Evolutionary conservation across 1,284 basidiomycete genomes (phyloP).

Genomic region (Pascua sp.): DNA sequence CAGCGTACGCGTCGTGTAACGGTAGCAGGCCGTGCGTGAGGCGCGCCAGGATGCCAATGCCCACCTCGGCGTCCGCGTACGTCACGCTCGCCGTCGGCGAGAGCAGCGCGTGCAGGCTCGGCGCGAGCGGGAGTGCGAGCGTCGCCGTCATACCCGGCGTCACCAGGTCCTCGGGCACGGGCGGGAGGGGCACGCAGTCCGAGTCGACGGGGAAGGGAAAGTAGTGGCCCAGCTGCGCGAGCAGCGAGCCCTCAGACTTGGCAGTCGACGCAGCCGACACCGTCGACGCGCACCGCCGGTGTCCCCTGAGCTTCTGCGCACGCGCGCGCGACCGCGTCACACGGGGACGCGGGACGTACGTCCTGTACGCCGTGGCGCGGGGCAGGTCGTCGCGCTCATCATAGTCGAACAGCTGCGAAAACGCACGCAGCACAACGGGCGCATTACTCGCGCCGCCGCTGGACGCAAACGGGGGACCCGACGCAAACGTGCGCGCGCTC

Average conservation of each 20-base stretch:
- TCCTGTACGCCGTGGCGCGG: conserved; percentile 24
- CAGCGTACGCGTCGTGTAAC: conserved; percentile 30
- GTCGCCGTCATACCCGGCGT: conserved; percentile 32
- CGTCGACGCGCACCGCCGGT: conserved; percentile 1
- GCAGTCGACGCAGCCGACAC: conserved; percentile 1
- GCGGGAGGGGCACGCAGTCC: conserved; percentile 20
- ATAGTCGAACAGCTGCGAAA: conserved; percentile 30
- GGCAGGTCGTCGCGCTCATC: conserved; percentile 29
- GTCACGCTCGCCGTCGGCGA: conserved; percentile 24
- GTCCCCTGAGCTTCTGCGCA: neutral
- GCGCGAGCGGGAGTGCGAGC: conserved; percentile 36
- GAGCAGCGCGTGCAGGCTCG: conserved; percentile 31
- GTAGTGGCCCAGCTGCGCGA: conserved; percentile 32
- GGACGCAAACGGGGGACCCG: conserved; percentile 16
- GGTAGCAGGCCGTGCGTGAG: conserved; percentile 32
- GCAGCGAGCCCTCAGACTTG: conserved; percentile 7
- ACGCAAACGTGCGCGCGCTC: conserved; percentile 32
- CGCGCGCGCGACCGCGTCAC: neutral
- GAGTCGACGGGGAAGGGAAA: conserved; percentile 27
- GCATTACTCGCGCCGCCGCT: conserved; percentile 20
- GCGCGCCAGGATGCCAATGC: conserved; percentile 30
- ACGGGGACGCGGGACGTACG: conserved; percentile 21
- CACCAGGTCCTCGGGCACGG: conserved; percentile 31
- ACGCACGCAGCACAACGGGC: conserved; percentile 36
- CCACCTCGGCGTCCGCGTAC: conserved; percentile 36